phyloP scores from a whole-genome alignment of 208 protist genomes.

The Wallacemonas sp. region DNA sequence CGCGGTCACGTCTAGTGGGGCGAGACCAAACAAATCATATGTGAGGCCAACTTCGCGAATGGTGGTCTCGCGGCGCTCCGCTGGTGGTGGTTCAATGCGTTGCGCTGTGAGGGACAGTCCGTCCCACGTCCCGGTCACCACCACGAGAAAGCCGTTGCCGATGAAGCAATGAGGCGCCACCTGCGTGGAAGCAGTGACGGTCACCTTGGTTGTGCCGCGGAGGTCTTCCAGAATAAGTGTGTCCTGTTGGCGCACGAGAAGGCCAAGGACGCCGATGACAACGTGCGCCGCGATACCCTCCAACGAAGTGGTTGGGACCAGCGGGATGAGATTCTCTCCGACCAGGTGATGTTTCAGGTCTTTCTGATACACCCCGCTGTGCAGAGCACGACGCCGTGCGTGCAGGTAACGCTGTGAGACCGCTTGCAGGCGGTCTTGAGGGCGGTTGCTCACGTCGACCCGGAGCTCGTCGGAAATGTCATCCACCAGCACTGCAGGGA shows the following conservation, averaged over 20 bases:
- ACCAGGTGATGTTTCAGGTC: slow-evolving; percentile 44
- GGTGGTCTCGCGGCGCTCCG: slow-evolving; percentile 68
- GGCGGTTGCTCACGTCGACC: slow-evolving; percentile 4
- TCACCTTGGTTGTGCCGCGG: slow-evolving; percentile 33
- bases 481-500: slow-evolving; percentile 66
- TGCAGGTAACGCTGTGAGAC: slow-evolving; percentile 80
- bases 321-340: slow-evolving; percentile 37
- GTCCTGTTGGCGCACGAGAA: slow-evolving; percentile 44
- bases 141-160: slow-evolving; percentile 62
- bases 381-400: slow-evolving; percentile 68
- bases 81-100: slow-evolving; percentile 66
- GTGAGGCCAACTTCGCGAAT: slow-evolving; percentile 46
- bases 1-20: slow-evolving; percentile 38
- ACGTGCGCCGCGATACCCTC: slow-evolving; percentile 62
- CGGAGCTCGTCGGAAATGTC: slow-evolving; percentile 63
- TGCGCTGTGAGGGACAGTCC: slow-evolving; percentile 38
- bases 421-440: slow-evolving; percentile 33
- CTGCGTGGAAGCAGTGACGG: background rate
- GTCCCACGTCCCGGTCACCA: slow-evolving; percentile 63
- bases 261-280: slow-evolving; percentile 74
- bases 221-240: slow-evolving; percentile 75
- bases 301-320: slow-evolving; percentile 74
- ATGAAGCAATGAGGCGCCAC: slow-evolving; percentile 32
- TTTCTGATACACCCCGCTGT: slow-evolving; percentile 75
- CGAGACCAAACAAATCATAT: slow-evolving; percentile 72